phyloP scores from a whole-genome alignment of 306 rosid genomes.

The Prunus dulcis region DNA sequence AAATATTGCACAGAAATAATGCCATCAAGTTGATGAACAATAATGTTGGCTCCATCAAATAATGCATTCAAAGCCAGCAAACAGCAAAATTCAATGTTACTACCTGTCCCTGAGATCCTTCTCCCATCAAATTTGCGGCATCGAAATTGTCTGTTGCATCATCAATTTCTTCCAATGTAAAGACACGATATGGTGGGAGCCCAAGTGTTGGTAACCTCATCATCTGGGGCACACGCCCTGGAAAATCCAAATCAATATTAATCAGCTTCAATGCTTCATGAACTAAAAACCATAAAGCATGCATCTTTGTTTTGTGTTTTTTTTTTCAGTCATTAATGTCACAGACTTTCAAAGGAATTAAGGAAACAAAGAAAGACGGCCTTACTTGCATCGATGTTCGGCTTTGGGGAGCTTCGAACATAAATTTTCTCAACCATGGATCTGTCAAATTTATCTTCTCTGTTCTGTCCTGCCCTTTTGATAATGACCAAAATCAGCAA shows the following conservation, averaged over 20 bases:
- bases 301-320: background rate
- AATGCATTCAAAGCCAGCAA: background rate
- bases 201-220: constrained; percentile 49
- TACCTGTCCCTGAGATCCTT: constrained; percentile 72
- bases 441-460: constrained; percentile 24
- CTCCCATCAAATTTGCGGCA: constrained; percentile 45
- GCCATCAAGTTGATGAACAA: too few species aligned
- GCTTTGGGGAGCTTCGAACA: constrained; percentile 28
- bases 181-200: constrained; percentile 53
- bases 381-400: constrained; percentile 55
- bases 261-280: background rate
- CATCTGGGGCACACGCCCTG: constrained; percentile 56
- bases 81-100: background rate
- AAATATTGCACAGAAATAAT: background rate
- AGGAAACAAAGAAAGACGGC: constrained; percentile 13
- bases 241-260: background rate
- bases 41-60: background rate
- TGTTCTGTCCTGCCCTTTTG: constrained; percentile 33
- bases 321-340: background rate
- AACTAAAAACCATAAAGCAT: background rate
- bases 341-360: background rate
- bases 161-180: constrained; percentile 79
- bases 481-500: constrained; percentile 40
- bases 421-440: constrained; percentile 40
- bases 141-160: constrained; percentile 73